Evolutionary conservation across 352 stramenopile species (phyloP), one percentile per base, ranked within the genome.

Genomic region (Saprolegnia parasitica): DNA sequence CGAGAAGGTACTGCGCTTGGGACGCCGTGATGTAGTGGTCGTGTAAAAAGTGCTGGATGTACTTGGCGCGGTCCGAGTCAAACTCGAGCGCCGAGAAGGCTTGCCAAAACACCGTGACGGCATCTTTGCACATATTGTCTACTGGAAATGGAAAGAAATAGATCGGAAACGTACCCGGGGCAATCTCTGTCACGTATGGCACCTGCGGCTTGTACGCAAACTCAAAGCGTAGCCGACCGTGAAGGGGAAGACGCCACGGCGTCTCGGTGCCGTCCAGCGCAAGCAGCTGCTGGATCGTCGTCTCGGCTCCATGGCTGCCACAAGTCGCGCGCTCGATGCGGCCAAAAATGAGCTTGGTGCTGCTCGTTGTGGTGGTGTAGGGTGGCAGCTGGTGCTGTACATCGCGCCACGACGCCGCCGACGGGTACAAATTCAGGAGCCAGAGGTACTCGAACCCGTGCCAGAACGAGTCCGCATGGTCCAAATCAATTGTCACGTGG

Each of bases 11-110:
- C 18, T 40, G 46, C 18, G 63, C 63, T 61, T 70, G 50, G 49
- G 42, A 9, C 0, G 63, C 63, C 18, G 42, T 70, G 21, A 70
- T 57, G 54, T 70, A 70, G 23, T 70, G 63, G 39, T 70, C 54
- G 26, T 61, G 20, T 16, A 70, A 46, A 21, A 61, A 70, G 5
- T 62, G 21, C 35, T 70, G 62, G n/a, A 70, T 70, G 54, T 62
- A 62, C 54, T 70, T 70, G 54, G 45, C 63, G 4, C 63, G 63
- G 15, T 70, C 63, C 63, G 63, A 61, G 63, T 70, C 63, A 39
- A 61, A 70, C 42, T 70, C 63, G 21, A 70, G 54, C 32, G n/a
- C n/a, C 20, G 63, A 70, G n/a, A 54, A 70, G 18, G 35, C 15
- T 21, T 70, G 20, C 63, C 63, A 70, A 70, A 70, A 70, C 8